Base-by-base conservation (phyloP, 805 yeast genomes). In the Myxozyma neglecta region DNA sequence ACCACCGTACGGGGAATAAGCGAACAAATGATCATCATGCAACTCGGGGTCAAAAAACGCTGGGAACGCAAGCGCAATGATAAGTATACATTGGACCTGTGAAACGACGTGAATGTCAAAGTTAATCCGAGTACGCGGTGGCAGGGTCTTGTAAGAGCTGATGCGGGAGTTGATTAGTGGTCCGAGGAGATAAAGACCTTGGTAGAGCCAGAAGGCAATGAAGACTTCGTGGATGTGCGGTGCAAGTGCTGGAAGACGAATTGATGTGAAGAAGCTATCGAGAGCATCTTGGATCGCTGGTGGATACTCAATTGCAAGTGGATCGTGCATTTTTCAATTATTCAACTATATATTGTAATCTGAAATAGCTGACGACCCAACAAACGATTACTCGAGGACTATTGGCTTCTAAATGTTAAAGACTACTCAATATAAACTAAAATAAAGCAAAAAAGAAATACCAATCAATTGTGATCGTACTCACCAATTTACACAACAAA, bases 21-120 rank as follows among this genome's bases (percentile, higher is more conserved):
- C 92, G n/a, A 83, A 77, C 29, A 89, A 75, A 6, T 87, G 81
- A 70, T 86, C 83, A 11, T 71, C 68, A 4, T 69, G 65, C 61
- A 83, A 78, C 53, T 78, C 72, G 9, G 82, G 79, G 65, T 87
- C 87, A 72, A 87, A 84, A 79, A 88, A 79, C 14, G 60, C 59
- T 6, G 96, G 96, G 51, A 83, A 71, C 37, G 88, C 79, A 8
- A 84, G 71, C 8, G 72, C 71, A 32, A 90, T 75, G 10, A 96
- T 85, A 6, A 89, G 64, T 0, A 89, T 50, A 53, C 94, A 84
- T 74, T 94, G 97, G 18, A 91, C 83, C 84, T 89, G 85, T 1
- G 97, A 87, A 2, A 90, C 97, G 11, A 89, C 80, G 74, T 94
- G 98, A 69, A 92, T 89, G 74, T 94, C 97, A 72, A 90, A 94